These are phyloP conservation scores for Tylopilus sp. DNA, from an alignment of 768 basidiomycete species.

Conservation along the genomic window DNA sequence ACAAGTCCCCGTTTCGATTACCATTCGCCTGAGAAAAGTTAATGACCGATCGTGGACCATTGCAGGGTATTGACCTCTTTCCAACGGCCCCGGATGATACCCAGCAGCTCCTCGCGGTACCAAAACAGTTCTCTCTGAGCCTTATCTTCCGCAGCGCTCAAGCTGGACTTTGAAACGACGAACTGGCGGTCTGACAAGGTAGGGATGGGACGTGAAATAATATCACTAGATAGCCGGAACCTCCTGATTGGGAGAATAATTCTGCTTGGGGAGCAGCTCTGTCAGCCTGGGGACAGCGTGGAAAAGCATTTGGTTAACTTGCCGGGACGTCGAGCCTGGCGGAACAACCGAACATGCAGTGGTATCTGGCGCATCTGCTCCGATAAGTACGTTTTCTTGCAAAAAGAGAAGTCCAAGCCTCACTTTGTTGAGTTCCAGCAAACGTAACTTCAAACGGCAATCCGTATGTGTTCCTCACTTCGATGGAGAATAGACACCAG, in stretches of 20 bases:
- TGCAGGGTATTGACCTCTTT: conserved; percentile 59
- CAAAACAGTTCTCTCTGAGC: conserved; percentile 85
- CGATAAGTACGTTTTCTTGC: conserved; percentile 1
- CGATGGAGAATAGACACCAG: conserved; percentile 86
- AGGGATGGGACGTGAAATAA: conserved; percentile 70
- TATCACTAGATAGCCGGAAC: conserved; percentile 55
- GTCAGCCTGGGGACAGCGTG: conserved; percentile 3
- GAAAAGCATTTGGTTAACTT: conserved; percentile 18
- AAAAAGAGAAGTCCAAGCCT: conserved; percentile 6
- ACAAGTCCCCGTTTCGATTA: conserved; percentile 69
- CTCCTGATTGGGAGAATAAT: conserved; percentile 72
- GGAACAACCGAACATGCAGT: conserved; percentile 63
- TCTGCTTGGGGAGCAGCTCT: conserved; percentile 32
- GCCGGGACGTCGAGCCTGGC: conserved; percentile 86
- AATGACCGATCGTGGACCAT: not conserved
- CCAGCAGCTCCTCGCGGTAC: conserved; percentile 89
- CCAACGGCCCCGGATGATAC: conserved; percentile 70
- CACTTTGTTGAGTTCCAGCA: conserved; percentile 62
- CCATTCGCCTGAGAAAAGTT: conserved; percentile 63
- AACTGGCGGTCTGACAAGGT: conserved; percentile 87
- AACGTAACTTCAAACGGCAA: conserved; percentile 88
- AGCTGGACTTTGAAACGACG: conserved; percentile 71
- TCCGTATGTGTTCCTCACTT: conserved; percentile 90
- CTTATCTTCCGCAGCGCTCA: conserved; percentile 56
- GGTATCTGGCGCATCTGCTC: conserved; percentile 38